These are phyloP conservation scores for Penicillium palitans DNA, from an alignment of 2,329 filamentous ascomycete genomes.

Conservation along the genomic window DNA sequence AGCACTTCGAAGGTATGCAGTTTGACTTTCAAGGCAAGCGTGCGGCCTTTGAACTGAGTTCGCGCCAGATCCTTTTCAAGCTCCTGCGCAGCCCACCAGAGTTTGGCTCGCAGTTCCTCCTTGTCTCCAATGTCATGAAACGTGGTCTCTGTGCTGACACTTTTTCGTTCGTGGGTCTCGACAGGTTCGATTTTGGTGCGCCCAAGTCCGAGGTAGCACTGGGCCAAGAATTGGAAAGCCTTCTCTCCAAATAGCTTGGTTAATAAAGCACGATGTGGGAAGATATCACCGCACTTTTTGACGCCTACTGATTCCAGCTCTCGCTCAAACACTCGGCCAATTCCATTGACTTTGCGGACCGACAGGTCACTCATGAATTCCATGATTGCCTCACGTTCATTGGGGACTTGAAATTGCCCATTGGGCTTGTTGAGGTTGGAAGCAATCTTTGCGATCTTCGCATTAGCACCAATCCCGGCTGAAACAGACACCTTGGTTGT, in stretches of 20 bases:
- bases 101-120: constrained; percentile 68
- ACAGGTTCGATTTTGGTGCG: constrained; percentile 81
- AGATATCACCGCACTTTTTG: constrained; percentile 86
- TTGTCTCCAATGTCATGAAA: constrained; percentile 77
- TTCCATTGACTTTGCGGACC: constrained; percentile 87
- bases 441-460: constrained; percentile 90
- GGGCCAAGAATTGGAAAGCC: constrained; percentile 80
- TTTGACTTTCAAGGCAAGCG: constrained; percentile 88
- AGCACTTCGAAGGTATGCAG: constrained; percentile 90
- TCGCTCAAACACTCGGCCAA: constrained; percentile 91
- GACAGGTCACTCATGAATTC: constrained; percentile 80
- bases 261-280: constrained; percentile 70
- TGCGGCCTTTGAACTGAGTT: constrained; percentile 84
- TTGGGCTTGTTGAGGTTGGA: constrained; percentile 97
- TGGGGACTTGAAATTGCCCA: constrained; percentile 77
- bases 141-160: constrained; percentile 89
- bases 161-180: constrained; percentile 88
- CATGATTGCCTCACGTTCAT: constrained; percentile 73
- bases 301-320: constrained; percentile 86
- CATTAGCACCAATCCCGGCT: constrained; percentile 90
- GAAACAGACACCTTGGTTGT: constrained; percentile 84
- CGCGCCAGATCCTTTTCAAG: constrained; percentile 80
- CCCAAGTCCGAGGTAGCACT: constrained; percentile 81
- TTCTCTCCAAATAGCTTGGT: constrained; percentile 86
- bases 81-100: constrained; percentile 78